These are phyloP conservation scores for Plantago elongata DNA, from an alignment of 257 asterid species.

Conservation along the genomic window DNA sequence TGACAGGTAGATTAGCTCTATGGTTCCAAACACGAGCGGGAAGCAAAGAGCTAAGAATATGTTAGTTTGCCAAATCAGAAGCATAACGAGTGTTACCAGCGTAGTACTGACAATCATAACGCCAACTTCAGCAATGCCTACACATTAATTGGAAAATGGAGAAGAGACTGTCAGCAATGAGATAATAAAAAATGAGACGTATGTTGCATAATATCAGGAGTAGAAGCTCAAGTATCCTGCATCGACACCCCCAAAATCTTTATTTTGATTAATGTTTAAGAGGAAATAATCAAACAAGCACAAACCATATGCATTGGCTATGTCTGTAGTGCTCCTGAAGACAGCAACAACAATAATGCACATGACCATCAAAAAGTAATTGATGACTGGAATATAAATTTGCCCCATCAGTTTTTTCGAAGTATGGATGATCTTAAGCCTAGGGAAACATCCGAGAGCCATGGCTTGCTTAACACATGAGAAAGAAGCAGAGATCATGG, in stretches of 20 bases:
- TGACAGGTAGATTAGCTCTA: conserved; percentile 74
- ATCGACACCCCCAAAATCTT: not conserved
- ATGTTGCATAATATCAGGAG: too few species aligned
- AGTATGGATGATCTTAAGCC: conserved; percentile 89
- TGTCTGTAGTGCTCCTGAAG: conserved; percentile 76
- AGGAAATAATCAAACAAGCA: conserved; percentile 11
- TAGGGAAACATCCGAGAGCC: conserved; percentile 98
- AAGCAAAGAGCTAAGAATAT: conserved; percentile 59
- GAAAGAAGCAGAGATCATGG: conserved; percentile 97
- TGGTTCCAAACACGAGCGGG: conserved; percentile 65
- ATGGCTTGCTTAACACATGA: conserved; percentile 91
- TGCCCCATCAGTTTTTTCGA: conserved; percentile 89
- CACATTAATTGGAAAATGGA: not conserved
- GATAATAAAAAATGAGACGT: not conserved
- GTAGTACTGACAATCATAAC: conserved; percentile 89
- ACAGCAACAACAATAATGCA: conserved; percentile 84
- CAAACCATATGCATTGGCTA: conserved; percentile 91
- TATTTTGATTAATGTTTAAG: not conserved
- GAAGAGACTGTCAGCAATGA: not conserved
- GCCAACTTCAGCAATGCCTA: conserved; percentile 98
- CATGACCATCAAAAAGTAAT: conserved; percentile 90
- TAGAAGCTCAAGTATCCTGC: too few species aligned
- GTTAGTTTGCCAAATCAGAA: conserved; percentile 85
- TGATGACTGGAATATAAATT: conserved; percentile 85
- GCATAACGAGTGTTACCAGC: conserved; percentile 85